phyloP scores from a whole-genome alignment of 116 monocot genomes.

The Iris pallida region DNA sequence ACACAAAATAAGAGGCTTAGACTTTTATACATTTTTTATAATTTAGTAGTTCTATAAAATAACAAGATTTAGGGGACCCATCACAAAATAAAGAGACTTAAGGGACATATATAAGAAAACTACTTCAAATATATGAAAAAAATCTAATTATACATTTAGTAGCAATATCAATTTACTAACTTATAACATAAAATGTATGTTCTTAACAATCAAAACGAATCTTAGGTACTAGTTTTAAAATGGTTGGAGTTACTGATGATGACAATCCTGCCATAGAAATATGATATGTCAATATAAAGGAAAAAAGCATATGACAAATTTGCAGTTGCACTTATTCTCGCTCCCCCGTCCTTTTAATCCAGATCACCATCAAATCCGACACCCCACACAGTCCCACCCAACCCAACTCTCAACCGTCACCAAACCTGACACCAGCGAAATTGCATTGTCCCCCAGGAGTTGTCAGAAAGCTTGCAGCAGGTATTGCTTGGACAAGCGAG shows the following conservation, averaged over 20 bases:
- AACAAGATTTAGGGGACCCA: too few relatives aligned
- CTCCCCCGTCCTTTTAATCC: background rate
- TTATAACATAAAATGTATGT: background rate
- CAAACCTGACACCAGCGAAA: too few relatives aligned
- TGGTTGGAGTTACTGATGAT: background rate
- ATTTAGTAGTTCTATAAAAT: too few relatives aligned
- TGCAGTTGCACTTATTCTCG: background rate
- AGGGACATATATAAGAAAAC: too few relatives aligned
- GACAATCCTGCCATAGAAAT: background rate
- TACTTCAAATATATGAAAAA: background rate
- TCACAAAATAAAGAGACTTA: too few relatives aligned
- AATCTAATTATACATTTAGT: background rate
- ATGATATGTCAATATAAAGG: background rate
- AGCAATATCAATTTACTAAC: background rate
- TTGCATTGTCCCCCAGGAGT: too few relatives aligned
- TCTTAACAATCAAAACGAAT: background rate
- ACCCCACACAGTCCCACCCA: background rate
- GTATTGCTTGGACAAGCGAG: too few relatives aligned
- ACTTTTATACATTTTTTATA: too few relatives aligned
- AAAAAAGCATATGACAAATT: background rate
- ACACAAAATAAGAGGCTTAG: too few relatives aligned
- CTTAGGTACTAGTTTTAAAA: background rate
- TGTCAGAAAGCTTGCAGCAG: too few relatives aligned
- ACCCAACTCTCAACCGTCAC: background rate
- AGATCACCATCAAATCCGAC: background rate